Percentiles rank a stretch among this genome's conserved stretches.
Conservation (phyloP, 441 rosid genomes). For the Populus hybrid region DNA sequence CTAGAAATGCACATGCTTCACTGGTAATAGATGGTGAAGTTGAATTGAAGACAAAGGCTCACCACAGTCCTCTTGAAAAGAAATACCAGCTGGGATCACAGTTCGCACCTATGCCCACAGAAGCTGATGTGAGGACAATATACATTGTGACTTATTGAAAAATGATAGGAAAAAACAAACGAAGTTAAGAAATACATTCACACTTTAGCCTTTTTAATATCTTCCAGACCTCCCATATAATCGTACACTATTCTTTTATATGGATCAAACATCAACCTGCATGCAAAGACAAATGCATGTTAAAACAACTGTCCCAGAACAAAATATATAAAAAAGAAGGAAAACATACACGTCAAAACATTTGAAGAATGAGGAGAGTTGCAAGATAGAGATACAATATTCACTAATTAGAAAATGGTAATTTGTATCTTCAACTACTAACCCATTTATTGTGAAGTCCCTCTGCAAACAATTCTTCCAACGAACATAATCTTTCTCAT, state of each 20-base stretch:
- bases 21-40: neutral
- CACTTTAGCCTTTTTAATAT: conserved; percentile 86
- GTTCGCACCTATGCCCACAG: conserved; percentile 59
- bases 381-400: neutral
- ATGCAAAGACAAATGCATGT: conserved; percentile 17
- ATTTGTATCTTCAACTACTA: conserved; percentile 16
- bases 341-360: neutral
- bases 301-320: neutral
- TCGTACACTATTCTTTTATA: conserved; percentile 72
- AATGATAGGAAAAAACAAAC: conserved; percentile 20
- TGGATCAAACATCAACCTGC: conserved; percentile 94
- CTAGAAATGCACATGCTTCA: neutral
- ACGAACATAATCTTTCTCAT: conserved; percentile 60
- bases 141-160: conserved; percentile 6
- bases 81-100: conserved; percentile 61
- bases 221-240: conserved; percentile 86
- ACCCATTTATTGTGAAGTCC: conserved; percentile 95
- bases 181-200: conserved; percentile 46
- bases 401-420: neutral
- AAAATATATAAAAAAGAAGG: neutral
- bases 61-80: conserved; percentile 91
- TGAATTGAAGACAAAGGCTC: conserved; percentile 23
- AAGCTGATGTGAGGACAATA: conserved; percentile 22
- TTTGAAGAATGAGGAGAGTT: neutral
- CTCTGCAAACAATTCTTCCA: conserved; percentile 76